Conservation (phyloP, 208 protist species). For the Balamuthia mandrillaris region DNA sequence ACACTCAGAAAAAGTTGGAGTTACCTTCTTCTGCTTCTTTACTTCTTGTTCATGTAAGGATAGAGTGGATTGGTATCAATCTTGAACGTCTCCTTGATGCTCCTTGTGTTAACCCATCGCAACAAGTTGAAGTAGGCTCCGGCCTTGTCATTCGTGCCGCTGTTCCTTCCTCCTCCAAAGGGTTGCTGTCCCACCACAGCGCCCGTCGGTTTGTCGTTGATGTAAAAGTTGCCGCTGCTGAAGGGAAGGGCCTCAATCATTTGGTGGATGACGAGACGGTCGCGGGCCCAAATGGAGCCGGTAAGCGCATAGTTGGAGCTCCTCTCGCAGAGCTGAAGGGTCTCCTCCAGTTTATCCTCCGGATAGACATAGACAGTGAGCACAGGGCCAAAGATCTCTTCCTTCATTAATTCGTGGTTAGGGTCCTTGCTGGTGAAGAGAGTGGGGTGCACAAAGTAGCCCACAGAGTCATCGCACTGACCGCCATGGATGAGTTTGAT, state of each 20-base stretch:
- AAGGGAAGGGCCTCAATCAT: constrained; percentile 36
- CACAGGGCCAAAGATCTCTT: constrained; percentile 97
- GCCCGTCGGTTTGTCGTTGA: constrained; percentile 96
- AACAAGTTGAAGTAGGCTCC: constrained; percentile 84
- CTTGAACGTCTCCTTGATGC: constrained; percentile 94
- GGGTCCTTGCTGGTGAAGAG: constrained; percentile 87
- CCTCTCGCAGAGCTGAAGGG: constrained; percentile 74
- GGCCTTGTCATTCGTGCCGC: constrained; percentile 95
- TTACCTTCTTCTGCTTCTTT: too few species aligned
- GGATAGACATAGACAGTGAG: constrained; percentile 92
- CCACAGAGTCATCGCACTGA: constrained; percentile 49
- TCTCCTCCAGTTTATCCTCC: constrained; percentile 83
- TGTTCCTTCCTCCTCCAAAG: constrained; percentile 78
- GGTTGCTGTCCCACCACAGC: constrained; percentile 97
- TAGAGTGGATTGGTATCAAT: constrained; percentile 82
- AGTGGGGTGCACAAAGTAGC: constrained; percentile 91
- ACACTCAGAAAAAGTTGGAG: too few species aligned
- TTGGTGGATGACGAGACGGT: constrained; percentile 41
- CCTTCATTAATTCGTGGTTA: constrained; percentile 74
- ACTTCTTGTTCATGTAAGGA: constrained; percentile 71
- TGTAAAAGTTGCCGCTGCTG: constrained; percentile 93
- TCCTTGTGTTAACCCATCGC: constrained; percentile 78
- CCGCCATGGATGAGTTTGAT: constrained; percentile 54
- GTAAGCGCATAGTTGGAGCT: constrained; percentile 89
- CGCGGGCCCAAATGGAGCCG: constrained; percentile 84